These are phyloP conservation scores for Agaricus subrufescens DNA, from an alignment of 768 basidiomycete species.

Conservation along the genomic window DNA sequence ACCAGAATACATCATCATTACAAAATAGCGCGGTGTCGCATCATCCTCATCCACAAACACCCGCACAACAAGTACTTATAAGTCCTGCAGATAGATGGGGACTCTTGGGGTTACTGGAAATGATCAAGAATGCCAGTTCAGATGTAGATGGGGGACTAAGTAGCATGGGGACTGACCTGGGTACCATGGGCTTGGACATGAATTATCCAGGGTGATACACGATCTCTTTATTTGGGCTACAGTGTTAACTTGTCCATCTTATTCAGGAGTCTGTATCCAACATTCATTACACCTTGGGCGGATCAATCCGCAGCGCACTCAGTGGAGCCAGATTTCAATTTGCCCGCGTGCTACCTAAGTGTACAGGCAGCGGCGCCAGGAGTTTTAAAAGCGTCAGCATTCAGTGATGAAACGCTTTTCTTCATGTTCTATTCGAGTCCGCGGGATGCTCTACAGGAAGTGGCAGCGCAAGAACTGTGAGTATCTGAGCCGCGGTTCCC, in stretches of 20 bases:
- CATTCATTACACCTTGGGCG: conserved; percentile 96
- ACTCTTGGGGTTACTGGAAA: conserved; percentile 75
- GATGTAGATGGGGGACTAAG: conserved; percentile 80
- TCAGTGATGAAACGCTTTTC: conserved; percentile 95
- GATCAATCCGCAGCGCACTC: conserved; percentile 81
- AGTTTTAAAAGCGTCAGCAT: conserved; percentile 72
- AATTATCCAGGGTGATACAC: conserved; percentile 68
- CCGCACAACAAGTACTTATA: conserved; percentile 89
- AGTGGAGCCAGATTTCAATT: conserved; percentile 89
- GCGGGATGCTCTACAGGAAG: conserved; percentile 87
- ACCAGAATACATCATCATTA: conserved; percentile 27
- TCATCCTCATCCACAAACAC: conserved; percentile 69
- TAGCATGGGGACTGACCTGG: conserved; percentile 86
- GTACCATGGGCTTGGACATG: conserved; percentile 90
- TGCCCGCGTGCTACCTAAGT: conserved; percentile 84
- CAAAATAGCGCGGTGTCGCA: conserved; percentile 29
- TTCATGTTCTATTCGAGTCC: conserved; percentile 98
- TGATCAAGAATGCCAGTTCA: conserved; percentile 74
- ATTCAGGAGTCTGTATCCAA: conserved; percentile 77
- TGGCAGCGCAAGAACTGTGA: conserved; percentile 93
- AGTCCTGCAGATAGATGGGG: conserved; percentile 97
- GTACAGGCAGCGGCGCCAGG: conserved; percentile 86
- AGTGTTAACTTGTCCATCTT: conserved; percentile 11
- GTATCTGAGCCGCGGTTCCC: conserved; percentile 26
- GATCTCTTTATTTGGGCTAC: conserved; percentile 11